phyloP scores from a whole-genome alignment of 208 protist genomes.

The Leishmania tropica region DNA sequence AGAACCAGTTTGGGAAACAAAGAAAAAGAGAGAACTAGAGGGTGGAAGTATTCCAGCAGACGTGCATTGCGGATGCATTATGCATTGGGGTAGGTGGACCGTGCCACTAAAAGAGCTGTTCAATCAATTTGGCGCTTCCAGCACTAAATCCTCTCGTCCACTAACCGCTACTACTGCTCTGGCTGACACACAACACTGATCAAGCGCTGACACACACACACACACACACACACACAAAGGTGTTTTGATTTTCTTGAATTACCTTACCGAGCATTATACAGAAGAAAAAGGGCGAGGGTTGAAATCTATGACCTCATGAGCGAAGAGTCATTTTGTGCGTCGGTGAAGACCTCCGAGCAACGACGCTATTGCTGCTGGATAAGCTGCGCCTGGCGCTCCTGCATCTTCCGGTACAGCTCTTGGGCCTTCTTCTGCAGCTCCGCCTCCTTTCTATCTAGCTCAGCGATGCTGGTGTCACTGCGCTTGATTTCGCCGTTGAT shows the following conservation, averaged over 20 bases:
- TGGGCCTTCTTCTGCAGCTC: constrained; percentile 75
- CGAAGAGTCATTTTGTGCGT: neutral
- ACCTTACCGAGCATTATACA: neutral
- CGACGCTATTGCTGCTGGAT: constrained; percentile 35
- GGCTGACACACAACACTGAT: neutral
- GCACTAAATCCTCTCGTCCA: neutral
- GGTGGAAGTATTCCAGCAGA: neutral
- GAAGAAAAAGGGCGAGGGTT: constrained; percentile 2
- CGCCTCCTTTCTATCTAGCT: constrained; percentile 79
- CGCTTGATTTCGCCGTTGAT: constrained; percentile 91
- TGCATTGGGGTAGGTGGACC: neutral
- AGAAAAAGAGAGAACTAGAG: neutral
- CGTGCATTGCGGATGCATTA: neutral
- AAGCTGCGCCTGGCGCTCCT: constrained; percentile 70
- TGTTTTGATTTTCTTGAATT: neutral
- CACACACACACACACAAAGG: neutral
- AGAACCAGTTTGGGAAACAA: neutral
- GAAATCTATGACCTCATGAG: neutral
- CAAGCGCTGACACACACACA: neutral
- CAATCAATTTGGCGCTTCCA: neutral
- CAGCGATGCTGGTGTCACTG: constrained; percentile 77
- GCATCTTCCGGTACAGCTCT: constrained; percentile 87
- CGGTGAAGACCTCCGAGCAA: neutral
- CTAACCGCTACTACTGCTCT: neutral
- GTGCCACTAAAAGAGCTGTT: neutral